phyloP scores from a whole-genome alignment of 345 rosid species.

The Eucalyptus tenuipes region DNA sequence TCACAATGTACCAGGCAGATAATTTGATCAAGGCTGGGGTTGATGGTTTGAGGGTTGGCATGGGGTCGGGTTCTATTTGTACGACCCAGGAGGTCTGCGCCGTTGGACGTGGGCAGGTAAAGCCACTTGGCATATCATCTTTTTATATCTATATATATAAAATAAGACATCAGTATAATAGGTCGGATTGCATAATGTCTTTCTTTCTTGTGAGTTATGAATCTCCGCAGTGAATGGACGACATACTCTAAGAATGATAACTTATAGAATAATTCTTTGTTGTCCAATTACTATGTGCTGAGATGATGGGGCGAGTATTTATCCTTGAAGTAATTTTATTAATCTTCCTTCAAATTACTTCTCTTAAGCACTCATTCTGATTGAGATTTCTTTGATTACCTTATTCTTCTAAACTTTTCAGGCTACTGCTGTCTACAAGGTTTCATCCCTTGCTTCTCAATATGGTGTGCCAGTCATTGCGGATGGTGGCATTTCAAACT shows the following conservation, averaged over 20 bases:
- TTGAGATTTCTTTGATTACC: not conserved
- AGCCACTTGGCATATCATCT: not conserved
- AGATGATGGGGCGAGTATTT: not conserved
- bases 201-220: not conserved
- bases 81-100: slow-evolving; percentile 98
- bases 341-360: not conserved
- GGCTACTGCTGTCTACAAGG: slow-evolving; percentile 98
- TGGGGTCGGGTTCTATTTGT: slow-evolving; percentile 97
- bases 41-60: slow-evolving; percentile 82
- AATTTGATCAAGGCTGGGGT: slow-evolving; percentile 78
- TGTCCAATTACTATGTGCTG: not conserved
- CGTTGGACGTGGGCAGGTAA: slow-evolving; percentile 93
- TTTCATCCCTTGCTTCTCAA: slow-evolving; percentile 61
- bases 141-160: not conserved
- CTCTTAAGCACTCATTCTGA: not conserved
- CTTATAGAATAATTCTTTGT: not conserved
- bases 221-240: not conserved
- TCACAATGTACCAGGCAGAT: slow-evolving; percentile 74
- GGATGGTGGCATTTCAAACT: slow-evolving; percentile 93
- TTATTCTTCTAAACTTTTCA: slow-evolving; percentile 3
- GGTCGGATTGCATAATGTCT: not conserved
- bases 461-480: slow-evolving; percentile 80
- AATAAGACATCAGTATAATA: not conserved
- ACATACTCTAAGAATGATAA: not conserved
- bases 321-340: not conserved